Percentiles rank a stretch among this genome's conserved stretches.
Conservation (phyloP, 768 basidiomycete genomes). For the Leccinellum albellum region DNA sequence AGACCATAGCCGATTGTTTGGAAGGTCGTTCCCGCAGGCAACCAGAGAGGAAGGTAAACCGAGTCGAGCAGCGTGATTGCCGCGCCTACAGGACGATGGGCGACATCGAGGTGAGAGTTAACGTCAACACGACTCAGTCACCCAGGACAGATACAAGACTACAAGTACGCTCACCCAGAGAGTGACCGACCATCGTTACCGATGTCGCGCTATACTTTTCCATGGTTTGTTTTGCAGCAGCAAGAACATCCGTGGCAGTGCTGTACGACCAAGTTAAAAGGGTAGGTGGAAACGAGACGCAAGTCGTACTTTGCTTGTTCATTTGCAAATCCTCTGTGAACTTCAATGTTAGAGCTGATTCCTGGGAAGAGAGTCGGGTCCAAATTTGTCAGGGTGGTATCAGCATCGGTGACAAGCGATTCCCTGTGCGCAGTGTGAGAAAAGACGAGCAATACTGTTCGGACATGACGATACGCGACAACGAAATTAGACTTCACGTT, state of each 20-base stretch:
- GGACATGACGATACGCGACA: background rate
- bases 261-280: conserved; percentile 20
- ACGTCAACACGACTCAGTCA: background rate
- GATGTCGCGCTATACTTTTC: conserved; percentile 30
- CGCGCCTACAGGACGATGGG: conserved; percentile 30
- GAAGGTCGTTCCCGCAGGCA: background rate
- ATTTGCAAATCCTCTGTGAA: conserved; percentile 45
- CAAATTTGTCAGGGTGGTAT: conserved; percentile 34
- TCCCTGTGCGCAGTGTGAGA: conserved; percentile 20
- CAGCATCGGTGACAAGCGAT: conserved; percentile 40
- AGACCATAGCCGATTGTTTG: conserved; percentile 21
- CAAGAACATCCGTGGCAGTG: conserved; percentile 38
- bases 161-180: conserved; percentile 28
- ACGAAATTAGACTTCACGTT: conserved; percentile 18
- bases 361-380: conserved; percentile 48
- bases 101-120: background rate
- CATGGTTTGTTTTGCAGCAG: conserved; percentile 44
- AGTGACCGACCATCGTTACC: conserved; percentile 46
- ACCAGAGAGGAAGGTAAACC: background rate
- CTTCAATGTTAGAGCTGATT: conserved; percentile 36
- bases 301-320: conserved; percentile 41
- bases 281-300: background rate
- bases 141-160: background rate
- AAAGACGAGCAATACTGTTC: background rate
- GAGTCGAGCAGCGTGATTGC: conserved; percentile 28